Evolutionary conservation across 2,329 filamentous ascomycete genomes (phyloP).

Genomic region (Diaporthe sp.): DNA sequence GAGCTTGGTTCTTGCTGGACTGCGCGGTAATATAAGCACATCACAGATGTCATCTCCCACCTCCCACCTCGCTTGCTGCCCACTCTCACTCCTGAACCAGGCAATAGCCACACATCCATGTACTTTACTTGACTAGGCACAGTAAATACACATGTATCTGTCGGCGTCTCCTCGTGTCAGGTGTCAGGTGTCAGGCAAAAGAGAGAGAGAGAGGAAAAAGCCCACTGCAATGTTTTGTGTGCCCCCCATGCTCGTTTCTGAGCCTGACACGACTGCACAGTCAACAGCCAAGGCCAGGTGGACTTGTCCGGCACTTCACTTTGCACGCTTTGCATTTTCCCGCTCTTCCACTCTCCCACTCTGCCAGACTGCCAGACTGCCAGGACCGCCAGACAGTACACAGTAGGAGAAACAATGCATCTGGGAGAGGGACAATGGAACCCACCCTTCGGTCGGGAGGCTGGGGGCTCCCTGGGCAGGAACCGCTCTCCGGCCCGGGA

Average conservation of each 20-base stretch:
- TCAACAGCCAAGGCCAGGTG: too few relatives aligned
- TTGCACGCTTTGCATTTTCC: too few relatives aligned
- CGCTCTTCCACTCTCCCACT: background rate
- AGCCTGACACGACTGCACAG: constrained; percentile 6
- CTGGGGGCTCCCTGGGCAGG: constrained; percentile 19
- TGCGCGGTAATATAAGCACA: constrained; percentile 18
- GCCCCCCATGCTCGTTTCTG: constrained; percentile 1
- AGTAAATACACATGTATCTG: background rate
- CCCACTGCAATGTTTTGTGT: background rate
- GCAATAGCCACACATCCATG: constrained; percentile 4
- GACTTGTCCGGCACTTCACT: too few relatives aligned
- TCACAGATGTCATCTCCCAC: constrained; percentile 18
- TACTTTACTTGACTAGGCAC: background rate
- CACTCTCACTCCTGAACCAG: background rate
- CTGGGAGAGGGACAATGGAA: background rate
- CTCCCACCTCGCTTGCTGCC: constrained; percentile 21
- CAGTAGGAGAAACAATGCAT: background rate
- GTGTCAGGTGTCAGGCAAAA: too few relatives aligned
- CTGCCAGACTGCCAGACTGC: background rate
- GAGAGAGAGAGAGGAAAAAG: background rate
- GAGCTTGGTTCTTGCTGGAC: background rate
- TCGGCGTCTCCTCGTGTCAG: background rate
- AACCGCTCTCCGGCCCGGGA: constrained; percentile 12
- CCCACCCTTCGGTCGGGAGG: constrained; percentile 4
- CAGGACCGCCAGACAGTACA: background rate